A percentile compares a stretch with the other conserved stretches of the same genome.
Conservation (phyloP, 495 filamentous ascomycete genomes). For the Staphylotrichum longicolle region DNA sequence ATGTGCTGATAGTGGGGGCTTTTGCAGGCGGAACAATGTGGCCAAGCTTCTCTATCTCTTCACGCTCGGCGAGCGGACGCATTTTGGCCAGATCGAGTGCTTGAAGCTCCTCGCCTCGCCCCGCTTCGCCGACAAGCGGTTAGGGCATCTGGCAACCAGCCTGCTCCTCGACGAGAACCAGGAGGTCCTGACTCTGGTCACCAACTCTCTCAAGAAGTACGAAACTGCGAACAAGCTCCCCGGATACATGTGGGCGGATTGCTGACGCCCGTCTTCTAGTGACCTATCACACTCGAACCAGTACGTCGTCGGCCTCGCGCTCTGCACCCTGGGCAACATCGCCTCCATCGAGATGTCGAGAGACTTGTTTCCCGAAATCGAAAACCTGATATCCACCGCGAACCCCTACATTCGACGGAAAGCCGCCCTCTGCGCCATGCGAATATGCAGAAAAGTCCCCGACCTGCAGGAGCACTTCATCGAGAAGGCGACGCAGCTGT, state of each 20-base stretch:
- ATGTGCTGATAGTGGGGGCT: conserved; percentile 21
- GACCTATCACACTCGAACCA: conserved; percentile 97
- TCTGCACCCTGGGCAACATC: conserved; percentile 95
- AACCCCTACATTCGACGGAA: conserved; percentile 97
- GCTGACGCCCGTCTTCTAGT: conserved; percentile 53
- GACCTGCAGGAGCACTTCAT: conserved; percentile 96
- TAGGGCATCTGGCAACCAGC: conserved; percentile 96
- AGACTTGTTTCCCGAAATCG: conserved; percentile 93
- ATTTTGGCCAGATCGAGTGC: conserved; percentile 99
- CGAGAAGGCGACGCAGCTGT: conserved; percentile 84
- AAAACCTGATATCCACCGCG: conserved; percentile 80
- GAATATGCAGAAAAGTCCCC: conserved; percentile 95
- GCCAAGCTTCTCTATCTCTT: conserved; percentile 98
- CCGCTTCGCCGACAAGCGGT: conserved; percentile 93
- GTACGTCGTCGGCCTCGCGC: conserved; percentile 93
- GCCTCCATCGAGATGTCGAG: conserved; percentile 98
- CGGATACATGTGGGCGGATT: neutral
- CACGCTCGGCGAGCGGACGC: conserved; percentile 95
- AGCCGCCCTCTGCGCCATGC: conserved; percentile 99
- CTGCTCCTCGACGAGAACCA: conserved; percentile 96
- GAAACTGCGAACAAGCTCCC: conserved; percentile 14
- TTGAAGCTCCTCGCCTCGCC: conserved; percentile 95
- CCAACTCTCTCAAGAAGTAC: conserved; percentile 95
- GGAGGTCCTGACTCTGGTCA: conserved; percentile 93
- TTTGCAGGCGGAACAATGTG: conserved; percentile 89